Evolutionary conservation across 2,329 filamentous ascomycete genomes (phyloP).

Genomic region (Botrytis byssoidea): DNA sequence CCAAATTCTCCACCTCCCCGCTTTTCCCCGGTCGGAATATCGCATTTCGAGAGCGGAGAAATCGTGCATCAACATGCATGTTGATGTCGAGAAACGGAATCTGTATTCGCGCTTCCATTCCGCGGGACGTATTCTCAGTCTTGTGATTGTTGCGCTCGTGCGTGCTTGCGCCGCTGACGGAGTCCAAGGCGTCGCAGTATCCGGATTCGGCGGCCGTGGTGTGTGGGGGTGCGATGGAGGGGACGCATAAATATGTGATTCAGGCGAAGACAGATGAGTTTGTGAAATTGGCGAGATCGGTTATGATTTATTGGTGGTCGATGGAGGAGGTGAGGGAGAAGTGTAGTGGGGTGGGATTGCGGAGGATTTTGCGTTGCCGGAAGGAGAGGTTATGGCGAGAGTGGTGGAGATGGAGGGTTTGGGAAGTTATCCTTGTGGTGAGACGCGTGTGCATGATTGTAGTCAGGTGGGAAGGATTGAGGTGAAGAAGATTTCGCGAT

Average conservation of each 20-base stretch:
- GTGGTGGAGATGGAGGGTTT: background rate
- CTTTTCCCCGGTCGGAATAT: background rate
- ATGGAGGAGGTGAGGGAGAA: background rate
- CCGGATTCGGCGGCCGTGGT: background rate
- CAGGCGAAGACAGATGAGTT: background rate
- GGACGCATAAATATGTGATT: background rate
- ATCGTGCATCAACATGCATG: background rate
- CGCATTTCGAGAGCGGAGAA: background rate
- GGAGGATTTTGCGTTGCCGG: background rate
- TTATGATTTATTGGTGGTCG: background rate
- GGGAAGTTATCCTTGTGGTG: background rate
- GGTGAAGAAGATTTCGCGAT: background rate
- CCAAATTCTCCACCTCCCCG: background rate
- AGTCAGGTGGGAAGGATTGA: background rate
- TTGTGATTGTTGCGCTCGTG: background rate
- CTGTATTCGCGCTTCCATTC: background rate
- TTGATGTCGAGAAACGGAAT: background rate
- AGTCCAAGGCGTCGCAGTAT: background rate
- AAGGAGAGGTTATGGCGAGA: background rate
- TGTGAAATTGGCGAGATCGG: background rate
- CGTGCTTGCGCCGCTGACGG: background rate
- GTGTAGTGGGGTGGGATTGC: background rate
- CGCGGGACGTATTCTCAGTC: background rate
- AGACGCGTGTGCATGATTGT: background rate
- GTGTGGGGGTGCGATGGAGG: background rate